Conservation (phyloP, 163 green algal genomes). For the Trebouxiophyceae sp. region DNA sequence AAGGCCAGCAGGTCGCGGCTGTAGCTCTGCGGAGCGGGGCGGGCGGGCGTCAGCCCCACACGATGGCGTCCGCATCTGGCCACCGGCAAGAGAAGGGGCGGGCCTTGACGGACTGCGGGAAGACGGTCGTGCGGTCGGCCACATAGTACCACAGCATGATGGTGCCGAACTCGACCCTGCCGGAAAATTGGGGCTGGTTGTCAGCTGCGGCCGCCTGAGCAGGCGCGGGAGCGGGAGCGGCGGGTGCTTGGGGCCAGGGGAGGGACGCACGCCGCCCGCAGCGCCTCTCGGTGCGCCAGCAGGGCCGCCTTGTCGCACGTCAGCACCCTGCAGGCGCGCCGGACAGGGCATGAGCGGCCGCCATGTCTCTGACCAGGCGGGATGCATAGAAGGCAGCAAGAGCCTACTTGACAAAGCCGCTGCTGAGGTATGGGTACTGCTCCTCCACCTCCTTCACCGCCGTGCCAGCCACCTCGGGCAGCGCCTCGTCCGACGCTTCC, state of each 20-base stretch:
- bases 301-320: conserved; percentile 31
- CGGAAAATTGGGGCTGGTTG: not conserved
- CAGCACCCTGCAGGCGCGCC: conserved; percentile 26
- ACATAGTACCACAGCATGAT: conserved; percentile 84
- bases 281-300: conserved; percentile 5
- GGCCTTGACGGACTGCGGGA: conserved; percentile 53
- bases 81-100: not conserved
- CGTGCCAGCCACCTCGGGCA: not conserved
- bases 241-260: not conserved
- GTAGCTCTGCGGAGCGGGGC: conserved; percentile 60
- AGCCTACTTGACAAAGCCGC: conserved; percentile 9
- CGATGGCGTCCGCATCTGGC: not conserved
- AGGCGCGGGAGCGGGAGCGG: not conserved
- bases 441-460: not conserved
- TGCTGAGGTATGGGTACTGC: not conserved
- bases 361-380: too few relatives aligned
- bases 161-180: conserved; percentile 65
- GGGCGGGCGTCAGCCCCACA: not conserved
- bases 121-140: conserved; percentile 66
- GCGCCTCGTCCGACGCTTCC: too few relatives aligned
- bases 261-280: conserved; percentile 21
- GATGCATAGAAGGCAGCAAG: too few relatives aligned
- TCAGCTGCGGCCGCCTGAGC: not conserved
- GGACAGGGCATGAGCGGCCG: too few relatives aligned
- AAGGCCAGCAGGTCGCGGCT: conserved; percentile 76